Evolutionary conservation across 352 stramenopile genomes (phyloP).

Genomic region (Phytopythium helicoides): DNA sequence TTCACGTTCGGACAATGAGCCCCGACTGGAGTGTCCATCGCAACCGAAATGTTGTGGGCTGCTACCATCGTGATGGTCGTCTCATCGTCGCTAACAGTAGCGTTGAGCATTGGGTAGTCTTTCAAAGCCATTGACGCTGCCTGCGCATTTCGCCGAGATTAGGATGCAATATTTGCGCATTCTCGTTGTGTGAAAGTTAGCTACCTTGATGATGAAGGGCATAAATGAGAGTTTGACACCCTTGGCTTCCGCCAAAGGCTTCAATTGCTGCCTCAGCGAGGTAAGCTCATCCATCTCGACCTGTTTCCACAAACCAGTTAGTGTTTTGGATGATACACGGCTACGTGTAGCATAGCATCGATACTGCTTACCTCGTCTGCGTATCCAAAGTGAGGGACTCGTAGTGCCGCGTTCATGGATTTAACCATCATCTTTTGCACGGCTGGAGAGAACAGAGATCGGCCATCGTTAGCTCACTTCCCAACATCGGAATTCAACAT

Average conservation of each 20-base stretch:
- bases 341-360: too few relatives aligned
- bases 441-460: conserved; percentile 39
- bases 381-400: conserved; percentile 98
- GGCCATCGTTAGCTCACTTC: neutral
- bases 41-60: conserved; percentile 97
- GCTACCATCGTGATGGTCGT: conserved; percentile 87
- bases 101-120: conserved; percentile 94
- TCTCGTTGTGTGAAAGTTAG: neutral
- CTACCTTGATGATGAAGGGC: conserved; percentile 94
- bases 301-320: conserved; percentile 14
- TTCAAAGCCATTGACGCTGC: conserved; percentile 92
- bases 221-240: conserved; percentile 94
- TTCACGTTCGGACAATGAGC: conserved; percentile 97
- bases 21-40: conserved; percentile 97
- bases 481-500: neutral
- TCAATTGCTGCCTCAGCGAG: conserved; percentile 84
- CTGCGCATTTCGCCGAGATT: conserved; percentile 21
- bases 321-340: too few relatives aligned
- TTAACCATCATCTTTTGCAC: conserved; percentile 98
- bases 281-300: conserved; percentile 92
- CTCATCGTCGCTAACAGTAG: conserved; percentile 83
- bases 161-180: too few relatives aligned
- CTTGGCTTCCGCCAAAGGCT: conserved; percentile 72
- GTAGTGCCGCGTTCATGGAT: conserved; percentile 94
- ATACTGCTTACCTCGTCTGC: conserved; percentile 86